Conservation (phyloP, 805 yeast genomes). For the Candida ponderosae region DNA sequence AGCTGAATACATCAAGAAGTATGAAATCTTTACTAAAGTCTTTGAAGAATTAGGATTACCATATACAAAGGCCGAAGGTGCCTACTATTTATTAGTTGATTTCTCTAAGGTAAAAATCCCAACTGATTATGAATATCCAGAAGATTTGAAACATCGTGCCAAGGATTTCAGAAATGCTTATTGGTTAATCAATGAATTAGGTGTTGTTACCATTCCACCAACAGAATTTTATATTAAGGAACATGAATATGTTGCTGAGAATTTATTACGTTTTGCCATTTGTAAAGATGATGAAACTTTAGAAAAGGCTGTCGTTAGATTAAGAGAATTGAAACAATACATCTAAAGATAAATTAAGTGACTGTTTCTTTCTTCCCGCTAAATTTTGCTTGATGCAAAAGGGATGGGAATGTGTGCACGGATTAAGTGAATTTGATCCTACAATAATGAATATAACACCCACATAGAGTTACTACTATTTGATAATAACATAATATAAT, state of each 20-base stretch:
- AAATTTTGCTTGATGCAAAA: no score
- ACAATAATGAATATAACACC: no score
- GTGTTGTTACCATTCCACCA: constrained; percentile 96
- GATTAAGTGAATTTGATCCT: no score
- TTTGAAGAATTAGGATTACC: constrained; percentile 87
- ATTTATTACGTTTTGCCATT: constrained; percentile 86
- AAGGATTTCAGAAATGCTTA: constrained; percentile 84
- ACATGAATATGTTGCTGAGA: constrained; percentile 71
- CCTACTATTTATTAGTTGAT: constrained; percentile 86
- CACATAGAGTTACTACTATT: no score
- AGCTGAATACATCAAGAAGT: constrained; percentile 61
- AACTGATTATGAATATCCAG: constrained; percentile 61
- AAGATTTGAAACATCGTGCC: constrained; percentile 57
- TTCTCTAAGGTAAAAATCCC: constrained; percentile 80
- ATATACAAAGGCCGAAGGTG: constrained; percentile 88
- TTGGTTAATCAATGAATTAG: constrained; percentile 88
- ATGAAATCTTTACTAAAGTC: constrained; percentile 60
- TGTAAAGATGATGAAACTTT: constrained; percentile 85
- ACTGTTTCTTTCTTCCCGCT: no score
- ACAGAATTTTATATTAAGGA: constrained; percentile 81
- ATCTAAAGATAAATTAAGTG: no score
- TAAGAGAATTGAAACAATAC: constrained; percentile 63
- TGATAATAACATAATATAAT: no score
- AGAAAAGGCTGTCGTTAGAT: constrained; percentile 72
- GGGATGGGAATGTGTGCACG: no score